These are phyloP conservation scores for Xylaria sp. DNA, from an alignment of 2,329 filamentous ascomycete species.

Conservation along the genomic window DNA sequence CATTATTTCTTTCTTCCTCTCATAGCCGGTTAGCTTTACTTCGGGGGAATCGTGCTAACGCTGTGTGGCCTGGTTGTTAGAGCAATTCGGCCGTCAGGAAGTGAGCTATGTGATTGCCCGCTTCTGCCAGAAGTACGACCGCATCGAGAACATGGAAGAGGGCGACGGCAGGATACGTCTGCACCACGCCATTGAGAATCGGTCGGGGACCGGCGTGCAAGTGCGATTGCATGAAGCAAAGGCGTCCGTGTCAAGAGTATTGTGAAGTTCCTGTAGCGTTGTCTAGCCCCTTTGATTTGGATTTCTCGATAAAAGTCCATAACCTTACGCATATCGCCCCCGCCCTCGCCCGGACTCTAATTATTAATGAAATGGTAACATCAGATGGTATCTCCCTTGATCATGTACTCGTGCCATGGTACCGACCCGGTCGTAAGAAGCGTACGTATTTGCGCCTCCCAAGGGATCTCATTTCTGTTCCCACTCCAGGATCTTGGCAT, in stretches of 20 bases:
- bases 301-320: neutral
- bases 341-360: too few relatives aligned
- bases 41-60: neutral
- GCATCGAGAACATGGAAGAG: slow-evolving; percentile 35
- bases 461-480: neutral
- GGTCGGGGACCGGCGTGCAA: slow-evolving; percentile 39
- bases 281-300: neutral
- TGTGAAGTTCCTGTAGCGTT: neutral
- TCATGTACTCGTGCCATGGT: neutral
- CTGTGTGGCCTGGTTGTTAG: slow-evolving; percentile 5
- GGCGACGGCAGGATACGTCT: slow-evolving; percentile 30
- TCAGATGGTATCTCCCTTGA: neutral
- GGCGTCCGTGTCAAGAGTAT: slow-evolving; percentile 1
- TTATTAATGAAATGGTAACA: neutral
- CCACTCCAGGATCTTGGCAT: neutral
- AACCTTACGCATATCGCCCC: neutral
- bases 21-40: neutral
- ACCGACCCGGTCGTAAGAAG: neutral
- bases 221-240: slow-evolving; percentile 36
- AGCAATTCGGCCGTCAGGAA: slow-evolving; percentile 32
- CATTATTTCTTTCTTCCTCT: neutral
- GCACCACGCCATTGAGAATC: slow-evolving; percentile 34
- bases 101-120: slow-evolving; percentile 31
- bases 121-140: slow-evolving; percentile 33
- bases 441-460: neutral